phyloP scores from a whole-genome alignment of 371 early-diverging fungal species.

The Actinomucor elegans region DNA sequence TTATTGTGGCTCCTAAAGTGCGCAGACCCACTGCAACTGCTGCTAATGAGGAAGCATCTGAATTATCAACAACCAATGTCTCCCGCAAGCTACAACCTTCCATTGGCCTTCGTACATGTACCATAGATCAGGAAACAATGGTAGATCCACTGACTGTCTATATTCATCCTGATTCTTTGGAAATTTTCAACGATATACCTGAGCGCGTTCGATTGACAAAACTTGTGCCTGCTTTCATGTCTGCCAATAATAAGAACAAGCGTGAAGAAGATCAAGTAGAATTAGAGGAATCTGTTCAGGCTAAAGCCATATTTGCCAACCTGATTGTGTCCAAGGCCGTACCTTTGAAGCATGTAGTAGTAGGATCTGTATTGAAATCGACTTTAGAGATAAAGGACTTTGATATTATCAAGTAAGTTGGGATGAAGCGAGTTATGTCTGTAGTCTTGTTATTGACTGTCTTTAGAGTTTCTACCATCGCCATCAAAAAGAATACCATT shows the following conservation, averaged over 20 bases:
- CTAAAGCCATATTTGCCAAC: conserved; percentile 15
- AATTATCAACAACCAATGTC: background rate
- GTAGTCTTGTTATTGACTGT: too few species aligned
- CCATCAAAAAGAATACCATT: conserved; percentile 25
- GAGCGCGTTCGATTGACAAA: conserved; percentile 4
- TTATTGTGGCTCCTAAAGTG: conserved; percentile 81
- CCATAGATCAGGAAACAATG: background rate
- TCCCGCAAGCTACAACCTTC: conserved; percentile 10
- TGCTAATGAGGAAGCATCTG: conserved; percentile 1
- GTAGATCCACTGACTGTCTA: conserved; percentile 3
- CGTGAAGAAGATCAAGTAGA: conserved; percentile 11
- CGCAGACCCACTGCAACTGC: conserved; percentile 18
- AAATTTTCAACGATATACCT: background rate
- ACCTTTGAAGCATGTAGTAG: conserved; percentile 9
- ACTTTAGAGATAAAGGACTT: conserved; percentile 23
- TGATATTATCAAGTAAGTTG: conserved; percentile 30
- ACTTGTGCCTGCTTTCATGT: conserved; percentile 13
- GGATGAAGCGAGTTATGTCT: background rate
- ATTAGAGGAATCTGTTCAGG: background rate
- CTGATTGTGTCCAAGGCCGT: background rate
- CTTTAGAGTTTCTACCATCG: conserved; percentile 40
- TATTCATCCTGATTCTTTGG: conserved; percentile 17
- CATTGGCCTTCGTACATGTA: background rate
- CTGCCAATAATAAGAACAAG: background rate
- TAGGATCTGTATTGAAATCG: conserved; percentile 11